Conservation (phyloP, 768 basidiomycete genomes). For the Lactifluus piperatus region DNA sequence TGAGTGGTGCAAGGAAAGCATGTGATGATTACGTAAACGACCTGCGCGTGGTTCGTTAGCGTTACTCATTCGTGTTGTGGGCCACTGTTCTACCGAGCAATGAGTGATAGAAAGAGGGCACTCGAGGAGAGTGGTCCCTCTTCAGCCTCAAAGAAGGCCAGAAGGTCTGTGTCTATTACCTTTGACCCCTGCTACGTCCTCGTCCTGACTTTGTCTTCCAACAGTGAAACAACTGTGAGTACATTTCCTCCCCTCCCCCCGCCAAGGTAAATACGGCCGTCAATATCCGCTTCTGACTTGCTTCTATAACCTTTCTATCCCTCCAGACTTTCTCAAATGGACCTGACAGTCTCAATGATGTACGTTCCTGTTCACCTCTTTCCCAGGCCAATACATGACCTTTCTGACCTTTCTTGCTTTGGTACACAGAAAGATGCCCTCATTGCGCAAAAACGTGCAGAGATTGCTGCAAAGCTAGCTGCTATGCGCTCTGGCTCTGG, state of each 20-base stretch:
- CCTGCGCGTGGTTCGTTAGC: too few relatives aligned
- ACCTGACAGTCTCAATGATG: slow-evolving; percentile 17
- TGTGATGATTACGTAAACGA: slow-evolving; percentile 22
- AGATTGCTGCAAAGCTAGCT: slow-evolving; percentile 79
- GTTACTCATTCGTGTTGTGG: too few relatives aligned
- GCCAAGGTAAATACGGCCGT: slow-evolving; percentile 66
- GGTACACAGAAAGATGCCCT: slow-evolving; percentile 40
- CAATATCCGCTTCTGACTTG: slow-evolving; percentile 45
- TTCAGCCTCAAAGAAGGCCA: slow-evolving; percentile 24
- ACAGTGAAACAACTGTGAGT: slow-evolving; percentile 66
- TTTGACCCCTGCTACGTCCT: background rate
- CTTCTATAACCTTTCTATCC: slow-evolving; percentile 58
- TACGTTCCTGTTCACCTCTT: slow-evolving; percentile 3
- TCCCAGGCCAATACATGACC: background rate
- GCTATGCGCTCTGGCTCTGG: slow-evolving; percentile 31
- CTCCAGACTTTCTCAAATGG: slow-evolving; percentile 46
- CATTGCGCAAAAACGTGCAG: slow-evolving; percentile 76
- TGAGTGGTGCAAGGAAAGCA: slow-evolving; percentile 27
- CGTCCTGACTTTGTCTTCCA: slow-evolving; percentile 22
- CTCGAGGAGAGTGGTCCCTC: slow-evolving; percentile 11
- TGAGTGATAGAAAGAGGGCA: slow-evolving; percentile 19
- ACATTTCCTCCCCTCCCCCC: slow-evolving; percentile 24
- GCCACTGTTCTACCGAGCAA: too few relatives aligned
- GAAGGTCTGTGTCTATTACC: slow-evolving; percentile 42
- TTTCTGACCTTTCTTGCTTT: slow-evolving; percentile 1